Percentiles rank a stretch among this genome's conserved stretches.
Evolutionary conservation across 257 asterid genomes (phyloP).

Genomic region (Solanum ossicruentum): DNA sequence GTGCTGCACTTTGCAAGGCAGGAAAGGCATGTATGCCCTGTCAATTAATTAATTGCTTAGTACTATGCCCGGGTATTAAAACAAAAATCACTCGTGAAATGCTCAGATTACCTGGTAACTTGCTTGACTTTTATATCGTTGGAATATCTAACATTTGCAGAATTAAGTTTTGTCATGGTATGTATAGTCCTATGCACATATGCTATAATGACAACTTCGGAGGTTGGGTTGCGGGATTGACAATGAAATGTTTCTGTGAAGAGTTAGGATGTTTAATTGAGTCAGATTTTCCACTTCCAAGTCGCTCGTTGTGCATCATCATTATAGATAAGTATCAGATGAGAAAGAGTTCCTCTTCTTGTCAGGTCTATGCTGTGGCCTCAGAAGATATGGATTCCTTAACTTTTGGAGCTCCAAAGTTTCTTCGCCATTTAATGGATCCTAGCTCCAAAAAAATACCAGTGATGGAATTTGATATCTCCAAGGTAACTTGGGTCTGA

Average conservation of each 20-base stretch:
- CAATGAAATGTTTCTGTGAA: not conserved
- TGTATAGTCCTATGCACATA: not conserved
- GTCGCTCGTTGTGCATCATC: not conserved
- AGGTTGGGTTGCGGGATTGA: not conserved
- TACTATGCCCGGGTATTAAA: not conserved
- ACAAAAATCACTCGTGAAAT: not conserved
- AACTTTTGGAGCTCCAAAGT: slow-evolving; percentile 89
- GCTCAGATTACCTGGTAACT: not conserved
- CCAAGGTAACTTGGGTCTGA: slow-evolving; percentile 46
- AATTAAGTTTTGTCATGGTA: not conserved
- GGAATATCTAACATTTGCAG: not conserved
- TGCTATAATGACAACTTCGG: not conserved
- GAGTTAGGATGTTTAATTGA: not conserved
- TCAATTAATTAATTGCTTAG: slow-evolving; percentile 3
- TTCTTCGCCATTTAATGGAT: slow-evolving; percentile 97
- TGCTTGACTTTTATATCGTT: not conserved
- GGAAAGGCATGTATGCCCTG: slow-evolving; percentile 40
- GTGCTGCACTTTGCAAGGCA: slow-evolving; percentile 81
- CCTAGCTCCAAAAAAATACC: slow-evolving; percentile 96
- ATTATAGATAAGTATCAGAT: not conserved
- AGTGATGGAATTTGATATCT: slow-evolving; percentile 96
- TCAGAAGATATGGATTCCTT: slow-evolving; percentile 99
- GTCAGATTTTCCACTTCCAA: not conserved
- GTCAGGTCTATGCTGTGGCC: slow-evolving; percentile 91
- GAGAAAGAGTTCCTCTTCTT: slow-evolving; percentile 5